Conservation (phyloP, 768 basidiomycete species). For the Podaxis pistillaris region DNA sequence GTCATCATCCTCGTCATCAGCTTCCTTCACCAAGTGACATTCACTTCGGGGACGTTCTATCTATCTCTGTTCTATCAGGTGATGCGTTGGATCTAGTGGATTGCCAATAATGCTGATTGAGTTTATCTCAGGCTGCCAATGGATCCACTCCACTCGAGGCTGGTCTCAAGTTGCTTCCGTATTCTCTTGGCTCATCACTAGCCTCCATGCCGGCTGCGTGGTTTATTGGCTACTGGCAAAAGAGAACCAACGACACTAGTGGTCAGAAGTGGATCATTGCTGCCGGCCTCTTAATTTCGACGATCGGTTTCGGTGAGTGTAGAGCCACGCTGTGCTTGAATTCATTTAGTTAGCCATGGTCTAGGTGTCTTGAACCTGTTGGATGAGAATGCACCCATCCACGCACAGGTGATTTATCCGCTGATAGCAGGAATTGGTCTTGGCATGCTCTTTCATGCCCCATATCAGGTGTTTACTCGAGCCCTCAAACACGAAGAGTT, state of each 20-base stretch:
- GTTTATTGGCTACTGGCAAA: slow-evolving; percentile 71
- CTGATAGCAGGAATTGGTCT: slow-evolving; percentile 74
- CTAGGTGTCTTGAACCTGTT: slow-evolving; percentile 69
- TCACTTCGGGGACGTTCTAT: slow-evolving; percentile 85
- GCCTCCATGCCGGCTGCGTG: slow-evolving; percentile 87
- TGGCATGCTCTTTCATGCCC: slow-evolving; percentile 84
- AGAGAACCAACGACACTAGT: slow-evolving; percentile 49
- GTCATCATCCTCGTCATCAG: slow-evolving; percentile 65
- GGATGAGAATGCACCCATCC: slow-evolving; percentile 45
- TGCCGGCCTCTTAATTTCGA: slow-evolving; percentile 59
- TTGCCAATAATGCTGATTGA: slow-evolving; percentile 15
- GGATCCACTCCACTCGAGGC: slow-evolving; percentile 70
- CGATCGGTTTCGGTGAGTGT: slow-evolving; percentile 71
- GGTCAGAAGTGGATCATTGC: slow-evolving; percentile 68
- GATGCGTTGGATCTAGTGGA: slow-evolving; percentile 17
- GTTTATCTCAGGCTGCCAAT: slow-evolving; percentile 56
- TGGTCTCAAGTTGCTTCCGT: slow-evolving; percentile 75
- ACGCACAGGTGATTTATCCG: slow-evolving; percentile 54
- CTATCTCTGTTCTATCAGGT: slow-evolving; percentile 84
- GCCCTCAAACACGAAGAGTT: slow-evolving; percentile 64
- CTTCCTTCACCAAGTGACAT: slow-evolving; percentile 81
- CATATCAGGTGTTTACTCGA: slow-evolving; percentile 75
- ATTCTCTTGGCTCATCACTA: slow-evolving; percentile 81
- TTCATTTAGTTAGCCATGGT: slow-evolving; percentile 19
- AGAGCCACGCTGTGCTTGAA: slow-evolving; percentile 15